phyloP scores from a whole-genome alignment of 306 rosid genomes.

The Cicer pinnatifidum region DNA sequence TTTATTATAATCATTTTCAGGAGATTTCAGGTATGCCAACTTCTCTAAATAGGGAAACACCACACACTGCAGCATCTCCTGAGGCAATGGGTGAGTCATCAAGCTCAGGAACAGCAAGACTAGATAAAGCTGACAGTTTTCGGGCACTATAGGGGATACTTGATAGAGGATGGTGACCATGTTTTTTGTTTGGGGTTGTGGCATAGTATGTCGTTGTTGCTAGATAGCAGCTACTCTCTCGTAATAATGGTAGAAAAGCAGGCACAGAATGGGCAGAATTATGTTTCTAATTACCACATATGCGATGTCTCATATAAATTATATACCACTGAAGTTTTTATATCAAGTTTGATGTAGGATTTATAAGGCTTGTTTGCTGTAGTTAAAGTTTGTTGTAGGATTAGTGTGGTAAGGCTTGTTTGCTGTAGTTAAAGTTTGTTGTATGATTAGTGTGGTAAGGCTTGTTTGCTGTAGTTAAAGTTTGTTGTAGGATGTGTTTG shows the following conservation, averaged over 20 bases:
- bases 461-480: too few species aligned
- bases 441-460: background rate
- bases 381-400: too few species aligned
- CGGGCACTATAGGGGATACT: conserved; percentile 51
- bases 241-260: background rate
- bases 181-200: conserved; percentile 19
- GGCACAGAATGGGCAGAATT: conserved; percentile 2
- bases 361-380: background rate
- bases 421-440: background rate
- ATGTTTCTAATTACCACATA: background rate
- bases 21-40: conserved; percentile 85
- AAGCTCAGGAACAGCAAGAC: conserved; percentile 87
- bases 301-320: background rate
- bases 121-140: conserved; percentile 74
- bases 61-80: conserved; percentile 78
- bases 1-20: conserved; percentile 50
- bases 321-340: background rate
- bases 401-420: background rate
- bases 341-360: conserved; percentile 10
- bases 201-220: conserved; percentile 2
- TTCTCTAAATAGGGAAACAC: conserved; percentile 74
- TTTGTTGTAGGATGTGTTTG: too few species aligned
- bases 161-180: conserved; percentile 5
- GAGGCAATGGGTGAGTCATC: conserved; percentile 96
- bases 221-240: background rate